Conservation (phyloP, 495 filamentous ascomycete genomes). For the Aspergillus indologenus region DNA sequence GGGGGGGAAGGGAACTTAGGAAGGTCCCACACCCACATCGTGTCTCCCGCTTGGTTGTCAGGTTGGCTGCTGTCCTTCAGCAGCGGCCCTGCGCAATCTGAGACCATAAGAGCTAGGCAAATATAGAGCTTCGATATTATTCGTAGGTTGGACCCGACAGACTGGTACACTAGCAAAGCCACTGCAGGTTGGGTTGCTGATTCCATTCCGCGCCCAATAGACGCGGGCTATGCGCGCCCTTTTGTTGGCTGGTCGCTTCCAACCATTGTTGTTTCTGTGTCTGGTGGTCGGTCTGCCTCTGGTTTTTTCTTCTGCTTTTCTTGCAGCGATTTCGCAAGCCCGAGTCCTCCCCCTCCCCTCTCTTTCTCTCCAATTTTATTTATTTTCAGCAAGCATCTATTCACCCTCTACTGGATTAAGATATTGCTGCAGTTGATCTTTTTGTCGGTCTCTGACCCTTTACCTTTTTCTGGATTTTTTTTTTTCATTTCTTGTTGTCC, state of each 20-base stretch:
- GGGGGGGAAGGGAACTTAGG: no score
- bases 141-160: conserved; percentile 22
- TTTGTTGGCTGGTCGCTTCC: conserved; percentile 22
- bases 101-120: conserved; percentile 22
- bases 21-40: conserved; percentile 20
- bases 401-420: background rate
- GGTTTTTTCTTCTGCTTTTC: background rate
- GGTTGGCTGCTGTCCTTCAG: conserved; percentile 15
- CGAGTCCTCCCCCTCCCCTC: background rate
- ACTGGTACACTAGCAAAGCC: conserved; percentile 25
- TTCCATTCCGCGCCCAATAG: conserved; percentile 23
- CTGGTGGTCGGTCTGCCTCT: background rate
- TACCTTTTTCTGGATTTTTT: conserved; percentile 8
- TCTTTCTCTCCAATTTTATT: background rate
- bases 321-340: background rate
- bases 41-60: conserved; percentile 23
- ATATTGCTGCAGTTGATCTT: background rate
- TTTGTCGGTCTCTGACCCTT: background rate
- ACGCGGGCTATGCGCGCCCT: background rate
- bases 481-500: background rate
- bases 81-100: conserved; percentile 17
- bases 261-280: conserved; percentile 1
- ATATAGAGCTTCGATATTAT: conserved; percentile 20
- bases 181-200: conserved; percentile 22
- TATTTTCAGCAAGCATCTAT: background rate